Percentiles rank a stretch among this genome's conserved stretches.
Evolutionary conservation across 179 eudicot species (phyloP).

Genomic region (Beta lomatogona): DNA sequence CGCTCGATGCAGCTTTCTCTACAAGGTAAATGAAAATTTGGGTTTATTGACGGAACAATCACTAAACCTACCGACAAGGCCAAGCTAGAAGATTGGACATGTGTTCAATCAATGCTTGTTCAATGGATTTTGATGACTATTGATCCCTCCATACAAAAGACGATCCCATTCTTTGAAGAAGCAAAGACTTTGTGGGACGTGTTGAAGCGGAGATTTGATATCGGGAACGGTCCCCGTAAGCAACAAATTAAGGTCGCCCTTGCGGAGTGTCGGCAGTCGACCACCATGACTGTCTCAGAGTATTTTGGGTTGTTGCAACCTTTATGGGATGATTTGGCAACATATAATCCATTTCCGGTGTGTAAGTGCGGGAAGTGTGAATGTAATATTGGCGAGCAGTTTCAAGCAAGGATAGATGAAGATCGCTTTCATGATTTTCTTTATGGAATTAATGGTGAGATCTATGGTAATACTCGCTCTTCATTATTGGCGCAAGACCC

Average conservation of each 20-base stretch:
- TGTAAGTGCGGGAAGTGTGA: background rate
- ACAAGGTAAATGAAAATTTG: background rate
- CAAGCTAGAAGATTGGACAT: no score
- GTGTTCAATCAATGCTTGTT: no score
- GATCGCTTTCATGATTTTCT: background rate
- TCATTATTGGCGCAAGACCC: background rate
- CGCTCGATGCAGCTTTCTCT: background rate
- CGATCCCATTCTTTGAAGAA: background rate
- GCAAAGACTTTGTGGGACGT: background rate
- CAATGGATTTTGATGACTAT: background rate
- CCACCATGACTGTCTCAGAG: no score
- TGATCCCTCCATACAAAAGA: background rate
- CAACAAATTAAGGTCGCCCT: background rate
- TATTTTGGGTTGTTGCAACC: background rate
- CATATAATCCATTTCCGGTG: background rate
- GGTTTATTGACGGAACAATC: background rate
- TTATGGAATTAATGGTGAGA: background rate
- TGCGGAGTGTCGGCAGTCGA: background rate
- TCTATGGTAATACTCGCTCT: background rate
- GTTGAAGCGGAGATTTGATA: background rate
- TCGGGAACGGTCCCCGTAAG: background rate
- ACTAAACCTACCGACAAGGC: background rate
- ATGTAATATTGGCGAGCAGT: background rate
- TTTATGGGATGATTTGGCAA: background rate
- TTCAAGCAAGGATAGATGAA: background rate